These are phyloP conservation scores for Kodamaea restingae DNA, from an alignment of 805 yeast genomes.

Conservation along the genomic window DNA sequence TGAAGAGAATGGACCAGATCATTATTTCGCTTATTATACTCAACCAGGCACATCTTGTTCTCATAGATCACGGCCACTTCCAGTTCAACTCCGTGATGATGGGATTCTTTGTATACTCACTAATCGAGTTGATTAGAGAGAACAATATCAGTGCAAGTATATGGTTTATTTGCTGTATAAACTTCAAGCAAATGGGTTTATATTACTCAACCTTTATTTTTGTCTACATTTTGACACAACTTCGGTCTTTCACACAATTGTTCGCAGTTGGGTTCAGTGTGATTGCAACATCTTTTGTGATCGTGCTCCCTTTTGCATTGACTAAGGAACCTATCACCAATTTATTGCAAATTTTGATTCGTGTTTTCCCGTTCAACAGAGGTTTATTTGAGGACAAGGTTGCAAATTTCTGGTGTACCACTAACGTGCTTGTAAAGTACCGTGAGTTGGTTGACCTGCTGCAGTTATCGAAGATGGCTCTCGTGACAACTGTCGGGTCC, in stretches of 20 bases:
- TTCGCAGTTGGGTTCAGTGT: constrained; percentile 63
- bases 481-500: constrained; percentile 46
- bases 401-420: constrained; percentile 96
- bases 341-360: constrained; percentile 50
- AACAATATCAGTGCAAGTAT: constrained; percentile 65
- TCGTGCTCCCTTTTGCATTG: constrained; percentile 60
- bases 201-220: constrained; percentile 90
- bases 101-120: constrained; percentile 69
- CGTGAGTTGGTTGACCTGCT: constrained; percentile 48
- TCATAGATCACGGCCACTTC: constrained; percentile 96
- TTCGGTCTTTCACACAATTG: constrained; percentile 48
- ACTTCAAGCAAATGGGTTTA: constrained; percentile 93
- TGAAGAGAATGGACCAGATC: constrained; percentile 69
- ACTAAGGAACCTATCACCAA: constrained; percentile 25
- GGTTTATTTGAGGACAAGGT: constrained; percentile 97
- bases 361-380: constrained; percentile 89
- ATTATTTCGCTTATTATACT: constrained; percentile 74
- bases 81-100: constrained; percentile 94
- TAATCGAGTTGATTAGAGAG: constrained; percentile 62
- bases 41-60: constrained; percentile 74
- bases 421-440: constrained; percentile 74
- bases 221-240: constrained; percentile 62
- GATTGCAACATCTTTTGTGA: constrained; percentile 43
- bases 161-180: constrained; percentile 71
- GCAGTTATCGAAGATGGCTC: constrained; percentile 57